A percentile compares a stretch with the other conserved stretches of the same genome.
These are phyloP conservation scores for Microcyclospora pomicola DNA, from an alignment of 2,329 filamentous ascomycete species.

Conservation along the genomic window DNA sequence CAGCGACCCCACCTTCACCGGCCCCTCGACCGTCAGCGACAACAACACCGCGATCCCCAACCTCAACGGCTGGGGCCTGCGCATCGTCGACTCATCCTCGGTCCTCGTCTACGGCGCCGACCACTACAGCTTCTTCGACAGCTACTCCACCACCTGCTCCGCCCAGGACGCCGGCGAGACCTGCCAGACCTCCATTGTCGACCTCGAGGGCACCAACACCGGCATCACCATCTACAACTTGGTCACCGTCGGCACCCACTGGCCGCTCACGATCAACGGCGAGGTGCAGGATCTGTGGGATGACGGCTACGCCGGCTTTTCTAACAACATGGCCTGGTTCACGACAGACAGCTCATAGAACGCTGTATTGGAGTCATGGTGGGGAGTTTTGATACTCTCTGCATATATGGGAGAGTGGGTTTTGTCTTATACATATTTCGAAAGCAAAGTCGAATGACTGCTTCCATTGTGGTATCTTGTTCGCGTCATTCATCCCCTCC, in stretches of 20 bases:
- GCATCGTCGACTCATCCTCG: constrained; percentile 43
- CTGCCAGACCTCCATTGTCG: constrained; percentile 38
- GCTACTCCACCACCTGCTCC: constrained; percentile 38
- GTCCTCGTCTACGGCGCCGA: constrained; percentile 50
- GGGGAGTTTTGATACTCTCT: no score
- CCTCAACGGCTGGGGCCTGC: constrained; percentile 50
- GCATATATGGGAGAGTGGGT: no score
- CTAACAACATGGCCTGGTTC: no score
- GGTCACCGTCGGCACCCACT: constrained; percentile 28
- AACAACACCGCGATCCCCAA: constrained; percentile 20
- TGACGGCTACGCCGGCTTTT: no score
- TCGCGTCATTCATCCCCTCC: no score
- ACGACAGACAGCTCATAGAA: no score
- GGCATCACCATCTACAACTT: constrained; percentile 34
- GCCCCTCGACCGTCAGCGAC: constrained; percentile 24
- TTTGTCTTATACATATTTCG: no score
- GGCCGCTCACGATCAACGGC: no score
- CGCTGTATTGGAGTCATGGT: constrained; percentile 2
- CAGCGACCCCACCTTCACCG: constrained; percentile 54
- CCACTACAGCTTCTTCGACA: constrained; percentile 54
- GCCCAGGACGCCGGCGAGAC: constrained; percentile 24
- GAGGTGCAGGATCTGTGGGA: no score
- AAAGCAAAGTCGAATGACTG: no score
- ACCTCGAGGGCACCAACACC: constrained; percentile 28
- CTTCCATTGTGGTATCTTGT: no score